Percentiles rank a stretch among this genome's conserved stretches.
Conservation (phyloP, 2,329 filamentous ascomycete genomes). For the Aspergillus sp. region DNA sequence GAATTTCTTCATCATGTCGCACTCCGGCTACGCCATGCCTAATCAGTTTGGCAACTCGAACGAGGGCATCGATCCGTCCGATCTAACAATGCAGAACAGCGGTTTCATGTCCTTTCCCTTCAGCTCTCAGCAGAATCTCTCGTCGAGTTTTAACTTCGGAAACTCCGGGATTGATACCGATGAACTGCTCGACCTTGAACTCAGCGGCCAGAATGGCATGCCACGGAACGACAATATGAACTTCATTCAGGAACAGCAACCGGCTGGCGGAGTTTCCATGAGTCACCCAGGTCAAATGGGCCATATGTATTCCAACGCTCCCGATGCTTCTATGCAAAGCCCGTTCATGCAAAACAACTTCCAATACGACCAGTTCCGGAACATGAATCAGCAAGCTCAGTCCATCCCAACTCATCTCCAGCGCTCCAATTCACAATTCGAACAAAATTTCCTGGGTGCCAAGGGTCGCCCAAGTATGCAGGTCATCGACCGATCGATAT, state of each 20-base stretch:
- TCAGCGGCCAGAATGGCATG: conserved; percentile 35
- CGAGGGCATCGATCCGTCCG: conserved; percentile 72
- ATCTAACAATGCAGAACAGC: conserved; percentile 61
- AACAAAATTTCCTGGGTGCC: conserved; percentile 52
- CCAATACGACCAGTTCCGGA: conserved; percentile 68
- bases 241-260: conserved; percentile 47
- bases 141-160: conserved; percentile 67
- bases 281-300: conserved; percentile 63
- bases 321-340: conserved; percentile 86
- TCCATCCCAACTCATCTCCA: conserved; percentile 28
- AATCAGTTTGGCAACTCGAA: conserved; percentile 51
- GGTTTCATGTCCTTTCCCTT: conserved; percentile 52
- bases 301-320: conserved; percentile 78
- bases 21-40: conserved; percentile 46
- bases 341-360: conserved; percentile 72
- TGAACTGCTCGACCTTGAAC: conserved; percentile 65
- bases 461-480: conserved; percentile 57
- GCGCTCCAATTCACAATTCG: conserved; percentile 38
- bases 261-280: conserved; percentile 47
- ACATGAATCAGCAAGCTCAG: conserved; percentile 51
- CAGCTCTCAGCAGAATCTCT: conserved; percentile 56
- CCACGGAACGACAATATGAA: conserved; percentile 30
- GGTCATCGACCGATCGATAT: conserved; percentile 64
- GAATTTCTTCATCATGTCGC: conserved; percentile 43
- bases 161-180: conserved; percentile 79